phyloP scores from a whole-genome alignment of 2,329 filamentous ascomycete genomes.

The Cladosporium phlei region DNA sequence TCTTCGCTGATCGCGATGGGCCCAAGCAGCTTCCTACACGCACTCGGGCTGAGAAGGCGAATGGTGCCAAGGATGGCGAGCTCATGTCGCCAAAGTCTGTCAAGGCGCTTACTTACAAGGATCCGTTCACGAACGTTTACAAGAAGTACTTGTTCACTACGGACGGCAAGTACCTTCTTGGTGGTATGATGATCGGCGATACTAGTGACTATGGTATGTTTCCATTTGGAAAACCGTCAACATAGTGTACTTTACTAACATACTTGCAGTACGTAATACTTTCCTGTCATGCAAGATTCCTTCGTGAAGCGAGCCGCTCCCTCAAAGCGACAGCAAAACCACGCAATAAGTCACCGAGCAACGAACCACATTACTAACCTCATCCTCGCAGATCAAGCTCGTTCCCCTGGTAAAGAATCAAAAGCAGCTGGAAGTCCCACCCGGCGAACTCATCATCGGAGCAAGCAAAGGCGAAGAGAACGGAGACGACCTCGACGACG shows the following conservation, averaged over 20 bases:
- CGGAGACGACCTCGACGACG: conserved; percentile 72
- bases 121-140: conserved; percentile 83
- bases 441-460: conserved; percentile 78
- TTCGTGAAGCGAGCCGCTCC: too few relatives aligned
- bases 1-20: conserved; percentile 83
- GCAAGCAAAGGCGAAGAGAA: conserved; percentile 70
- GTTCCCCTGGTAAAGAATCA: conserved; percentile 82
- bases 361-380: too few relatives aligned
- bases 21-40: conserved; percentile 67
- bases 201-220: conserved; percentile 86
- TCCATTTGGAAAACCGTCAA: too few relatives aligned
- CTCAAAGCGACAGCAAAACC: too few relatives aligned
- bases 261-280: too few relatives aligned
- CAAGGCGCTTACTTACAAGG: conserved; percentile 81
- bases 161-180: conserved; percentile 83
- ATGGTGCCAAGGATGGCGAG: conserved; percentile 48
- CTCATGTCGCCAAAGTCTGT: conserved; percentile 54
- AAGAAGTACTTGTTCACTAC: conserved; percentile 90
- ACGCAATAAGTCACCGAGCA: too few relatives aligned
- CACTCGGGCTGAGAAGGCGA: conserved; percentile 42
- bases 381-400: too few relatives aligned
- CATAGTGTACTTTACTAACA: too few relatives aligned
- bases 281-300: too few relatives aligned
- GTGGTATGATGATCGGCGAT: conserved; percentile 97
- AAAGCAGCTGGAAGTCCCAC: conserved; percentile 71